Evolutionary conservation across 2,329 filamentous ascomycete species (phyloP), one percentile per base, ranked within the genome.

Genomic region (Exophiala viscosa): DNA sequence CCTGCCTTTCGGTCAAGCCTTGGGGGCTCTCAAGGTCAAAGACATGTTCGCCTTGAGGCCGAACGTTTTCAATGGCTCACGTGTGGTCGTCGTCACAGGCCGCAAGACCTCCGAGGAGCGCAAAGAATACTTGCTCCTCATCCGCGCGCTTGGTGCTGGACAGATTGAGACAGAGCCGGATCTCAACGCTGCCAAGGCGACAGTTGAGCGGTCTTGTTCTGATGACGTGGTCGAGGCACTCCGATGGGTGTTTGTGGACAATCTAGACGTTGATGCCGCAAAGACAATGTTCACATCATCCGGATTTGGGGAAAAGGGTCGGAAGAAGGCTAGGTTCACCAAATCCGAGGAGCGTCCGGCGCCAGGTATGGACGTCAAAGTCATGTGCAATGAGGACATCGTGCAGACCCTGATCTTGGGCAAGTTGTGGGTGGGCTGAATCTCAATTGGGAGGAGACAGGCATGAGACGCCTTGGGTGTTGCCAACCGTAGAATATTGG

Each of bases 361-460:
- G 3, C 52, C 56, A 35, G 54, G 66, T 6, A 36, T 57, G 52
- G 23, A 58, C 14, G 75, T 90, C 34, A 80, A 79, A 57, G 79
- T 93, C 40, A 80, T 95, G 47, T 86, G 85, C 50, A 86, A 95
- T 67, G 92, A 97, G 70, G 83, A 92, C 66, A 83, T 97, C 17
- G 85, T 95, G 50, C 92, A 99, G 75, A 96, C 90, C 68, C 74
- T 97, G 54, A 96, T 99, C 58, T 69, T 96, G 45, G 92, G 91
- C 1, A 82, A 84, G 55, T 71, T 96, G 61, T 81, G 55, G 46
- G 52, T 55, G 11, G 50, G 54, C 5, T 46, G 43, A 46, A 18
- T n/a, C 8, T 28, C 28, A 13, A 11, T 43, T 39, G 35, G 7
- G 35, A 17, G 11, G 11, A 13, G 9, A 39, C 20, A 23, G 3